A percentile compares a stretch with the other conserved stretches of the same genome.
These are phyloP conservation scores for Colletotrichum sp. DNA, from an alignment of 2,329 filamentous ascomycete genomes.

Conservation along the genomic window DNA sequence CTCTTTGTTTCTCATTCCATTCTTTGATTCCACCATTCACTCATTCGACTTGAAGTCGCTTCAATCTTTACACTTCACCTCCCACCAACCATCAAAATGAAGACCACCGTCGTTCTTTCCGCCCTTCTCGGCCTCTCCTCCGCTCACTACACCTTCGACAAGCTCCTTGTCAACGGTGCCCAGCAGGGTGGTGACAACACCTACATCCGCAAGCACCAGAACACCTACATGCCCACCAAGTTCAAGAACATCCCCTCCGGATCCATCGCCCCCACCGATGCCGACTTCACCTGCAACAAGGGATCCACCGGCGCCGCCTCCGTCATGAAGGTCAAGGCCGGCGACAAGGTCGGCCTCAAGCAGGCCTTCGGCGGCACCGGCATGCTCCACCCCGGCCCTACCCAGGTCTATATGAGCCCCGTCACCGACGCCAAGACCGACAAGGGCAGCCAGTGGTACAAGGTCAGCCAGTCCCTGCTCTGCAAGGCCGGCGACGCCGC, in stretches of 20 bases:
- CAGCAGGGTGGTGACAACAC: conserved; percentile 23
- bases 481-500: conserved; percentile 16
- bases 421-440: conserved; percentile 22
- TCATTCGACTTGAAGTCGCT: conserved; percentile 13
- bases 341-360: conserved; percentile 19
- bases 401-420: conserved; percentile 22
- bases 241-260: conserved; percentile 15
- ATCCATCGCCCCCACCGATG: conserved; percentile 2
- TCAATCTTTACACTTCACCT: background rate
- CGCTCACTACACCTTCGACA: conserved; percentile 29
- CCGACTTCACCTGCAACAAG: conserved; percentile 21
- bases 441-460: conserved; percentile 28
- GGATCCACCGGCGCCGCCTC: background rate
- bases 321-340: conserved; percentile 19
- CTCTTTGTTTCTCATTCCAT: background rate
- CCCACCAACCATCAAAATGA: background rate
- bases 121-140: conserved; percentile 7
- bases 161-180: conserved; percentile 24
- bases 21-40: background rate
- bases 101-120: conserved; percentile 2
- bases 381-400: conserved; percentile 24
- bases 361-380: conserved; percentile 18
- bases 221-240: conserved; percentile 22
- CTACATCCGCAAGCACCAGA: conserved; percentile 22
- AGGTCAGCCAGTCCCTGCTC: conserved; percentile 26